phyloP scores from a whole-genome alignment of 306 rosid genomes.

The Datisca glomerata region DNA sequence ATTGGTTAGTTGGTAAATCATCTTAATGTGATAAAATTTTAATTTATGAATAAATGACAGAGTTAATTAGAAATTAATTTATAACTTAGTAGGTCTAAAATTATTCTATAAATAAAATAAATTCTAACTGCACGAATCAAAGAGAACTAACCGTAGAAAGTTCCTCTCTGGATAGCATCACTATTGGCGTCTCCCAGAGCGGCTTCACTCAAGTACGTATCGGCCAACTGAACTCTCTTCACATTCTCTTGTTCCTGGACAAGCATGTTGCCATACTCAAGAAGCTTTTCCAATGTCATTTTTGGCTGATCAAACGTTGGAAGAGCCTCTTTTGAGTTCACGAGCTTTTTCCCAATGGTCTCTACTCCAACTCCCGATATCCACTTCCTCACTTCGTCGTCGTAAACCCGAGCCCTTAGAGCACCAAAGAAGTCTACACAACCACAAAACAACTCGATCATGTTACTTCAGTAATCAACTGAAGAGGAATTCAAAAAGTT shows the following conservation, averaged over 20 bases:
- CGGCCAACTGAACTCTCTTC: constrained; percentile 43
- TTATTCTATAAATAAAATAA: no score
- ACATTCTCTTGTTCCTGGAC: constrained; percentile 41
- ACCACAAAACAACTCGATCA: constrained; percentile 3
- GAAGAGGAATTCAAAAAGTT: no score
- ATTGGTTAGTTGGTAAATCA: no score
- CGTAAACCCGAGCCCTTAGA: constrained; percentile 38
- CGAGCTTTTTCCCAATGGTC: constrained; percentile 36
- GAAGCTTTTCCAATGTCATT: constrained; percentile 44
- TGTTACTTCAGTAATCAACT: no score
- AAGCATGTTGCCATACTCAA: constrained; percentile 36
- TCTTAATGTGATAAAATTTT: no score
- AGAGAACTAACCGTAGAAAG: constrained; percentile 25
- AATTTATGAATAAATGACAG: no score
- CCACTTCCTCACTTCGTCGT: constrained; percentile 54
- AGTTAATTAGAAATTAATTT: no score
- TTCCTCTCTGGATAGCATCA: constrained; percentile 22
- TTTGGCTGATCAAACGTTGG: constrained; percentile 45
- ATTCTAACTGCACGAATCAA: no score
- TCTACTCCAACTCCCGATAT: constrained; percentile 28
- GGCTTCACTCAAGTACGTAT: constrained; percentile 29
- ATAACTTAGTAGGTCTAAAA: no score
- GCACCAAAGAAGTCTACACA: constrained; percentile 47
- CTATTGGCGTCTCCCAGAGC: constrained; percentile 42
- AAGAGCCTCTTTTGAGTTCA: constrained; percentile 43